These are phyloP conservation scores for Tricholomella constricta DNA, from an alignment of 768 basidiomycete species.

Conservation along the genomic window DNA sequence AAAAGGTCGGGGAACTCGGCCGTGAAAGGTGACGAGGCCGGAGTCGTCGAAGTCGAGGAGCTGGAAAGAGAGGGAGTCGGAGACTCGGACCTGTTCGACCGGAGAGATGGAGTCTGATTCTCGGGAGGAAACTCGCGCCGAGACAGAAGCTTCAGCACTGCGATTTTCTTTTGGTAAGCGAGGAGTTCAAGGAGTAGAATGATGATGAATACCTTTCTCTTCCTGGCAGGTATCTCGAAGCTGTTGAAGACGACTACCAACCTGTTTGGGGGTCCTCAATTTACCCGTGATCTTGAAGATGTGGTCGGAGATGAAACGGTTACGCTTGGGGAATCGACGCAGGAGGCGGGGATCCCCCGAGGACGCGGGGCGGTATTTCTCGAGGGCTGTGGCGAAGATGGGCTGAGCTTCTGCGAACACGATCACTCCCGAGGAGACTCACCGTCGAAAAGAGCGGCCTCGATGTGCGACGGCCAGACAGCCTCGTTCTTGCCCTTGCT, in stretches of 20 bases:
- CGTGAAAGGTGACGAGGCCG: conserved; percentile 11
- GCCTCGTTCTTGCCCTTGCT: conserved; percentile 52
- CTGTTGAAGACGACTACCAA: conserved; percentile 70
- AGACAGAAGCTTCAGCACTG: conserved; percentile 27
- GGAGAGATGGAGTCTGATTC: conserved; percentile 5
- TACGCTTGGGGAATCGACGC: conserved; percentile 65
- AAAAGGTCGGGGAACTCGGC: conserved; percentile 12
- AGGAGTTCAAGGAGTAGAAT: not conserved
- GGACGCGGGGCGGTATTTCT: conserved; percentile 55
- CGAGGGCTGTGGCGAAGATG: conserved; percentile 42
- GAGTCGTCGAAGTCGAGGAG: conserved; percentile 14
- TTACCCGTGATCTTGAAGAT: conserved; percentile 58
- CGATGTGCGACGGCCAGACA: conserved; percentile 65
- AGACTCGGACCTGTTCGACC: conserved; percentile 7
- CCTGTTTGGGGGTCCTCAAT: conserved; percentile 65
- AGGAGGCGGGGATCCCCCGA: conserved; percentile 53
- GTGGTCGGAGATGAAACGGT: conserved; percentile 65
- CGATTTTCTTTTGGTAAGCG: not conserved
- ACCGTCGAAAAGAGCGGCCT: conserved; percentile 66
- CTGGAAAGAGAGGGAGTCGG: conserved; percentile 11
- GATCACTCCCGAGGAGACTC: conserved; percentile 12
- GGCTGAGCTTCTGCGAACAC: not conserved
- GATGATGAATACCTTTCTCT: conserved; percentile 48
- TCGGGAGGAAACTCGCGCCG: conserved; percentile 17
- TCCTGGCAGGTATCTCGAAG: conserved; percentile 63